Evolutionary conservation across 805 yeast genomes (phyloP), one percentile per base, ranked within the genome.

Genomic region (Nakazawaea siamensis): DNA sequence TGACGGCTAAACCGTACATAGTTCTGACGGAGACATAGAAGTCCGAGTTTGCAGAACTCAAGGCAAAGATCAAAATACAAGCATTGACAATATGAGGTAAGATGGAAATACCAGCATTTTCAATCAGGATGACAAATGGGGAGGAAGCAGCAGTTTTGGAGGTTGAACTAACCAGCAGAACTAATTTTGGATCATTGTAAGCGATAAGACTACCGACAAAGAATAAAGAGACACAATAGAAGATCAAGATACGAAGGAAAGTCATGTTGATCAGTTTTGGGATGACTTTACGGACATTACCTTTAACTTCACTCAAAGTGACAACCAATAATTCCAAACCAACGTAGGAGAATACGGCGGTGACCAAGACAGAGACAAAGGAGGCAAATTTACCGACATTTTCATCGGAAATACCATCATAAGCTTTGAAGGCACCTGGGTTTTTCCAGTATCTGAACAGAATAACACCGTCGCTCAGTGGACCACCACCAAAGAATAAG

Each of bases 101-200:
- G 1, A 73, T 88, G 6, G 50, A 46, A 42, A 84, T 82, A 13
- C 66, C 55, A 13, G 85, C 82, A 45, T 68, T 70, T 42, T 70
- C 70, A 49, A 84, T 77, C 33, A 94, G 95, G 49, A 83, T 77
- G 35, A 83, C 88, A 49, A 83, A 84, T 24, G 94, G 94, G 12
- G 92, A 80, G 13, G 90, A 86, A 26, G 79, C 68, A 2, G 88
- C 87, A 30, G 67, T 50, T 8, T 60, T 65, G 35, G 68, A 57
- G 12, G 70, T 51, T 38, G 66, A 60, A 2, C 71, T 57, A n/a
- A 57, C 38, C 9, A 76, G 75, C 32, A 53, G 49, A 27, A 66
- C 41, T 27, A 64, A 58, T 28, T 50, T 47, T 14, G 64, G 62
- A 48, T 73, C 73, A 37, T 60, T 61, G 48, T 62, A 79, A 16